Evolutionary conservation across 2,329 filamentous ascomycete species (phyloP).

Genomic region (Annulohypoxylon truncatum): DNA sequence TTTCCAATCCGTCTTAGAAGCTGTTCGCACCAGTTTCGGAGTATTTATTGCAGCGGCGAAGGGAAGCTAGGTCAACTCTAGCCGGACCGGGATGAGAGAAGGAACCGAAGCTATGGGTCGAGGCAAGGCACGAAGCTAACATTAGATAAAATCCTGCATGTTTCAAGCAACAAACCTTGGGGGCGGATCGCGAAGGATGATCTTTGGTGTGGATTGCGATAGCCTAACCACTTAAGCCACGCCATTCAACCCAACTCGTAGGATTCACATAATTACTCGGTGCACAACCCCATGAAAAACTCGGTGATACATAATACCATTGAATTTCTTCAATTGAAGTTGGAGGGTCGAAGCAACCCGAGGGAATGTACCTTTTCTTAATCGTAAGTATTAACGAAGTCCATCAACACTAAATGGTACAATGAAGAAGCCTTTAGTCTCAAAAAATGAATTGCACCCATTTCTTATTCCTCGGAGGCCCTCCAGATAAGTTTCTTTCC

Average conservation of each 20-base stretch:
- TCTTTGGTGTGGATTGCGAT: slow-evolving; percentile 20
- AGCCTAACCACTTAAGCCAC: slow-evolving; percentile 2
- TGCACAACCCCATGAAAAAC: background rate
- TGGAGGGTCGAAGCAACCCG: background rate
- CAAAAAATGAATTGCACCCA: background rate
- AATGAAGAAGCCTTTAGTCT: background rate
- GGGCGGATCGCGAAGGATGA: slow-evolving; percentile 30
- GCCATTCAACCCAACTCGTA: background rate
- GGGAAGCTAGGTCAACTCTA: slow-evolving; percentile 1
- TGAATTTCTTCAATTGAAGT: background rate
- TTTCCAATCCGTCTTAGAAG: slow-evolving; percentile 21
- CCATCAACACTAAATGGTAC: background rate
- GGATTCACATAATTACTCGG: background rate
- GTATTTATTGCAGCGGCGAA: slow-evolving; percentile 24
- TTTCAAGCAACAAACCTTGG: slow-evolving; percentile 27
- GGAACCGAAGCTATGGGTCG: slow-evolving; percentile 24
- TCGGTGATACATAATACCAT: background rate
- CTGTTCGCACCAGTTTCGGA: slow-evolving; percentile 18
- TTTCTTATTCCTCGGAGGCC: slow-evolving; percentile 41
- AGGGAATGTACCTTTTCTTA: background rate
- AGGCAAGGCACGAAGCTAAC: slow-evolving; percentile 34
- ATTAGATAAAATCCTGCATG: slow-evolving; percentile 34
- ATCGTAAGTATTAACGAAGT: background rate
- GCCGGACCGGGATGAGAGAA: background rate
- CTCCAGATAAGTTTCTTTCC: slow-evolving; percentile 57